phyloP scores from a whole-genome alignment of 2,329 filamentous ascomycete genomes.

The Beauveria scarabaeidicola region DNA sequence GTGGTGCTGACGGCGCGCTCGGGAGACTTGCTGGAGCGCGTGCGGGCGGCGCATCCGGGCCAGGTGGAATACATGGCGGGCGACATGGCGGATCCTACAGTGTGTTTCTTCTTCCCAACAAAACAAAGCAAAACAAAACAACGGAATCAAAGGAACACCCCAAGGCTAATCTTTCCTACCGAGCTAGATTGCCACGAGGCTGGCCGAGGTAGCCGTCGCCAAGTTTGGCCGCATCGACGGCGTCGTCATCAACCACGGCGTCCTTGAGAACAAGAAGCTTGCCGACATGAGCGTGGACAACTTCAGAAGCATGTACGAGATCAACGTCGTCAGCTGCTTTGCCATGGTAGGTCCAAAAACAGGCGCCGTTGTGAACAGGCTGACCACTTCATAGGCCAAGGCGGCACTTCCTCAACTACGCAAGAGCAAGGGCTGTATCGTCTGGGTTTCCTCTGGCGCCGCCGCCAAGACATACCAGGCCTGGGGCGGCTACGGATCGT shows the following conservation, averaged over 20 bases:
- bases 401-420: conserved; percentile 62
- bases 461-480: conserved; percentile 55
- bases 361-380: not conserved
- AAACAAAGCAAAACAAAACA: not conserved
- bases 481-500: conserved; percentile 76
- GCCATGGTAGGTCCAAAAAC: conserved; percentile 53
- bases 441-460: conserved; percentile 77
- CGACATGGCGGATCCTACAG: conserved; percentile 46
- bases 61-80: conserved; percentile 49
- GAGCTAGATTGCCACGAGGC: conserved; percentile 40
- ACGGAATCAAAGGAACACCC: too few relatives aligned
- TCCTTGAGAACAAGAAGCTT: conserved; percentile 67
- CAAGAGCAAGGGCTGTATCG: conserved; percentile 57
- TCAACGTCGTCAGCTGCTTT: conserved; percentile 81
- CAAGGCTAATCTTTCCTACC: too few relatives aligned
- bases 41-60: conserved; percentile 42
- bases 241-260: conserved; percentile 81
- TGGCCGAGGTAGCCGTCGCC: conserved; percentile 56
- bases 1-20: conserved; percentile 52
- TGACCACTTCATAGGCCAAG: conserved; percentile 46
- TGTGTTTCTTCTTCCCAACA: conserved; percentile 22
- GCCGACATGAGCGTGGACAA: conserved; percentile 58
- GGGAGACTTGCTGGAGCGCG: conserved; percentile 35
- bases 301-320: conserved; percentile 69
- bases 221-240: conserved; percentile 69